A percentile compares a stretch with the other conserved stretches of the same genome.
These are phyloP conservation scores for Backusella mclennaniae DNA, from an alignment of 192 early-diverging fungal species.

Conservation along the genomic window DNA sequence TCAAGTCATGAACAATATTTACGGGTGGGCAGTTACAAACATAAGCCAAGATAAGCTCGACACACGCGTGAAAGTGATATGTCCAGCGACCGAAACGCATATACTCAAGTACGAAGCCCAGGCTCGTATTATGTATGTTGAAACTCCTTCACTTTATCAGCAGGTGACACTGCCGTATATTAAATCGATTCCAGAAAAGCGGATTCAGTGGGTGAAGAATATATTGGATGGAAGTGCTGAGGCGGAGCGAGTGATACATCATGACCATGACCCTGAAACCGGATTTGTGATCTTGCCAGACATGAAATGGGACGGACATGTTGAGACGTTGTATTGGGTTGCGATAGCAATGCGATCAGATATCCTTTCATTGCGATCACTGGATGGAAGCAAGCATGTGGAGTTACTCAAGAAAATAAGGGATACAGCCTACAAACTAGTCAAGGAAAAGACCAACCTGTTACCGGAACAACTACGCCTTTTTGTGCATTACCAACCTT, in stretches of 20 bases:
- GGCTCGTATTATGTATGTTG: constrained; percentile 53
- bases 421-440: constrained; percentile 43
- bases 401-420: constrained; percentile 63
- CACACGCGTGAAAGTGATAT: constrained; percentile 58
- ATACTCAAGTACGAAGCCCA: constrained; percentile 72
- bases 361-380: constrained; percentile 62
- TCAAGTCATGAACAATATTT: constrained; percentile 64
- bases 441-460: constrained; percentile 47
- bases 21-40: constrained; percentile 60
- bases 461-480: constrained; percentile 58
- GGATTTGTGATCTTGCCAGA: constrained; percentile 81
- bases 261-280: constrained; percentile 50
- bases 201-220: constrained; percentile 80
- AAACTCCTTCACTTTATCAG: constrained; percentile 64
- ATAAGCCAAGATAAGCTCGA: constrained; percentile 40
- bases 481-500: constrained; percentile 81
- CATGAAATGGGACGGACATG: constrained; percentile 76
- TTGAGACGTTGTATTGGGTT: constrained; percentile 64
- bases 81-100: constrained; percentile 67
- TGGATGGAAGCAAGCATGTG: constrained; percentile 46
- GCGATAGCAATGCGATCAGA: constrained; percentile 58
- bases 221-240: constrained; percentile 67
- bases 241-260: constrained; percentile 61
- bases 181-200: constrained; percentile 50
- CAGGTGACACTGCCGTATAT: constrained; percentile 58